These are phyloP conservation scores for Trichoderma gracile DNA, from an alignment of 2,329 filamentous ascomycete species.

Conservation along the genomic window DNA sequence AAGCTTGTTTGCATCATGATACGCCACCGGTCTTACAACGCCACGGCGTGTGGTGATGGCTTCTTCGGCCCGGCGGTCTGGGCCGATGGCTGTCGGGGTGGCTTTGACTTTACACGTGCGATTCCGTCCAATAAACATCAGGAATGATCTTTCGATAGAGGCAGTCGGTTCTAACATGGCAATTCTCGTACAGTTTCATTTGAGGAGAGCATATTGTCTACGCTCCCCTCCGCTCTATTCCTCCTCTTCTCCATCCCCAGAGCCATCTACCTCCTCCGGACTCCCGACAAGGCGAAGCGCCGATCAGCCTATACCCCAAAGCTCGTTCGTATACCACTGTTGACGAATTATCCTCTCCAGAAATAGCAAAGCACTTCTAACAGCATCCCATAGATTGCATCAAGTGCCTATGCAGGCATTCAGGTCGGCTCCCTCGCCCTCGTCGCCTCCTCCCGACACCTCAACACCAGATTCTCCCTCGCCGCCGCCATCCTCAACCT, in stretches of 20 bases:
- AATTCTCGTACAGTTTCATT: constrained; percentile 33
- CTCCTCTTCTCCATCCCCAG: constrained; percentile 32
- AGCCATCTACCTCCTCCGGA: constrained; percentile 31
- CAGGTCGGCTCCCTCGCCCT: constrained; percentile 35
- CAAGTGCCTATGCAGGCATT: constrained; percentile 31
- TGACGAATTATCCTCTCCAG: background rate
- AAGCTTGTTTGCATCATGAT: background rate
- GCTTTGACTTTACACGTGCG: constrained; percentile 39
- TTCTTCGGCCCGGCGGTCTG: constrained; percentile 36
- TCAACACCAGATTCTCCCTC: constrained; percentile 36
- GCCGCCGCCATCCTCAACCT: constrained; percentile 35
- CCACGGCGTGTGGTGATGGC: constrained; percentile 33
- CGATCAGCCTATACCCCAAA: constrained; percentile 35
- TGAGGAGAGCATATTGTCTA: constrained; percentile 35
- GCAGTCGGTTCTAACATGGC: constrained; percentile 22
- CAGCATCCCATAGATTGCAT: constrained; percentile 29
- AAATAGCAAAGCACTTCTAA: background rate
- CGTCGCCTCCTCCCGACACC: constrained; percentile 31
- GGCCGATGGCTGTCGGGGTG: constrained; percentile 36
- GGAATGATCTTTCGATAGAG: no score
- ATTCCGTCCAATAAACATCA: no score
- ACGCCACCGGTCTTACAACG: constrained; percentile 21
- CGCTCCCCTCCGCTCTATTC: constrained; percentile 33
- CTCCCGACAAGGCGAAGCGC: constrained; percentile 32
- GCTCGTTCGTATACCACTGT: constrained; percentile 28